phyloP scores from a whole-genome alignment of 345 rosid species.

The Ailanthus altissimus region DNA sequence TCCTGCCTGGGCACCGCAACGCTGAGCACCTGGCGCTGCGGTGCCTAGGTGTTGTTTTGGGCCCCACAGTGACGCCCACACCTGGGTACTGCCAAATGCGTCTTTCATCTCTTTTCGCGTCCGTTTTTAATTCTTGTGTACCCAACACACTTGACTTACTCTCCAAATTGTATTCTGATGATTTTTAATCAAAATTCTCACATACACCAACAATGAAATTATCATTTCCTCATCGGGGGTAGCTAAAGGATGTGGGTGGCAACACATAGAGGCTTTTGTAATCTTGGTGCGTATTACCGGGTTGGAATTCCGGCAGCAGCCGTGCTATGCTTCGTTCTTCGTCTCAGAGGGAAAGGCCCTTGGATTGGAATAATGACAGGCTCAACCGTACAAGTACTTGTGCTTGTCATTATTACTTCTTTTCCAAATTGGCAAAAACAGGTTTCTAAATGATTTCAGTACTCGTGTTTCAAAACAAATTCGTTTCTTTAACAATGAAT shows the following conservation, averaged over 20 bases:
- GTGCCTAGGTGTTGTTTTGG: too few relatives aligned
- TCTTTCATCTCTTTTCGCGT: too few relatives aligned
- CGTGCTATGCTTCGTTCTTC: slow-evolving; percentile 41
- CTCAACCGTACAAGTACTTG: slow-evolving; percentile 33
- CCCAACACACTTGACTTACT: too few relatives aligned
- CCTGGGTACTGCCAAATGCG: too few relatives aligned
- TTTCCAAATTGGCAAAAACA: slow-evolving; percentile 59
- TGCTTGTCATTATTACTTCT: slow-evolving; percentile 44
- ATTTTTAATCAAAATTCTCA: too few relatives aligned
- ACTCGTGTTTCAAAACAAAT: not conserved
- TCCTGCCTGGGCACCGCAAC: too few relatives aligned
- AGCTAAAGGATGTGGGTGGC: slow-evolving; percentile 75
- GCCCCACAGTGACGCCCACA: too few relatives aligned
- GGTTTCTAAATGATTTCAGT: slow-evolving; percentile 30
- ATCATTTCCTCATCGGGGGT: slow-evolving; percentile 39
- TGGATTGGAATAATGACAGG: slow-evolving; percentile 58
- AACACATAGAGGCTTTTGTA: slow-evolving; percentile 55
- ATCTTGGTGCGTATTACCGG: slow-evolving; percentile 58
- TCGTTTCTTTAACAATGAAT: not conserved
- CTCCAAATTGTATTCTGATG: too few relatives aligned
- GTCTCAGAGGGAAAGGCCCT: slow-evolving; percentile 54
- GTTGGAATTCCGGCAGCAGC: slow-evolving; percentile 55
- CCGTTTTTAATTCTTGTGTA: too few relatives aligned
- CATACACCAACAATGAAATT: too few relatives aligned
- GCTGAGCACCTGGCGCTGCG: too few relatives aligned